Conservation (phyloP, 2,329 filamentous ascomycete genomes). For the Alternaria sp. region DNA sequence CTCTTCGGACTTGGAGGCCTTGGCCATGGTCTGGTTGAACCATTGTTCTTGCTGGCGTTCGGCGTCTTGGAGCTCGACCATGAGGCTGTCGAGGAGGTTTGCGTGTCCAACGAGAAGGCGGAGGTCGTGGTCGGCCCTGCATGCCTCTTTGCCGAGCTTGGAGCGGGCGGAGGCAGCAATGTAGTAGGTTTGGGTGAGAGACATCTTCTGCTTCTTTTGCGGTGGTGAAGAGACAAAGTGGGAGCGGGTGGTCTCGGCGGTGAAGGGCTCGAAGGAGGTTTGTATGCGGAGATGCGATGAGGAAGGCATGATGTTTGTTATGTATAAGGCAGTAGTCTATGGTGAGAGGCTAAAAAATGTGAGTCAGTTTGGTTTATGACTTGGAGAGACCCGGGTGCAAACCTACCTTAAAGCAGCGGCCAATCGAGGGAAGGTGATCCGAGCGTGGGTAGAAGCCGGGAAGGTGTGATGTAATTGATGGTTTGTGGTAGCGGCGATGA, state of each 20-base stretch:
- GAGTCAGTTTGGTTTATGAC: slow-evolving; percentile 62
- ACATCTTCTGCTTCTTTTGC: slow-evolving; percentile 83
- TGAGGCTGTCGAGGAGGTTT: slow-evolving; percentile 95
- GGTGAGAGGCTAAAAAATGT: slow-evolving; percentile 46
- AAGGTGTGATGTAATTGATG: slow-evolving; percentile 19
- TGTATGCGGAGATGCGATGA: slow-evolving; percentile 57
- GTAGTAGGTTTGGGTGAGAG: slow-evolving; percentile 97
- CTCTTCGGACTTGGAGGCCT: slow-evolving; percentile 70
- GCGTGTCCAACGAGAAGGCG: slow-evolving; percentile 95
- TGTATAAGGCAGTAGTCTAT: slow-evolving; percentile 34
- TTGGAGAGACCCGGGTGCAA: slow-evolving; percentile 40
- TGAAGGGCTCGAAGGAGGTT: slow-evolving; percentile 57
- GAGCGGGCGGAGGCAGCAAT: slow-evolving; percentile 94
- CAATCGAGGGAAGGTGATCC: slow-evolving; percentile 48
- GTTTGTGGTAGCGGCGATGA: not conserved
- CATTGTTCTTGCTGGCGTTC: slow-evolving; percentile 95
- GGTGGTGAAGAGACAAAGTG: slow-evolving; percentile 55
- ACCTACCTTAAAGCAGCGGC: slow-evolving; percentile 46
- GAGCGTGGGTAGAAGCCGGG: slow-evolving; percentile 30
- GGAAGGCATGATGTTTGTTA: slow-evolving; percentile 59
- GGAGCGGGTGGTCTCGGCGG: slow-evolving; percentile 55
- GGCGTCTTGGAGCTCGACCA: slow-evolving; percentile 90
- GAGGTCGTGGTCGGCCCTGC: slow-evolving; percentile 91
- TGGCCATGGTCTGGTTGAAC: slow-evolving; percentile 95
- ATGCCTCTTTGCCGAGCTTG: slow-evolving; percentile 94